Conservation (phyloP, 1,284 basidiomycete genomes). For the Pseudozyma sp. region DNA sequence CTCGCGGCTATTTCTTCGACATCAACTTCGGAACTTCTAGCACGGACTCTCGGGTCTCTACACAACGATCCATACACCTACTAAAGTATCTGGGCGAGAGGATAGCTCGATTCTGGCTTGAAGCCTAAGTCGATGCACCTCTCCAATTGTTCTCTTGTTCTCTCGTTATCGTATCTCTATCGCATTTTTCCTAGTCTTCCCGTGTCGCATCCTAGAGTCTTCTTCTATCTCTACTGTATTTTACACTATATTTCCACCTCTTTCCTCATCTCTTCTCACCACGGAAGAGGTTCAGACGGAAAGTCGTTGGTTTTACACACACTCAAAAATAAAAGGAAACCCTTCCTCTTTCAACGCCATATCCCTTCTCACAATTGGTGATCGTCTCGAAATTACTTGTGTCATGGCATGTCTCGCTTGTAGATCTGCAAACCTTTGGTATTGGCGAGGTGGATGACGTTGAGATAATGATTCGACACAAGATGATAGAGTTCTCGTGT, state of each 20-base stretch:
- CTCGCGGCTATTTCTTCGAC: slow-evolving; percentile 11
- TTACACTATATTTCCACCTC: slow-evolving; percentile 1
- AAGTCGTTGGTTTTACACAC: background rate
- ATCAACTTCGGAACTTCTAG: too few relatives aligned
- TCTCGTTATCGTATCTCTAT: slow-evolving; percentile 11
- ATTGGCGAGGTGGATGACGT: background rate
- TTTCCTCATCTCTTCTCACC: background rate
- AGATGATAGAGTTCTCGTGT: background rate
- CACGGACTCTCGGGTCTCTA: too few relatives aligned
- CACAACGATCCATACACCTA: too few relatives aligned
- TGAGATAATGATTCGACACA: background rate
- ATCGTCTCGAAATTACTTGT: background rate
- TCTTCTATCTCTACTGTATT: slow-evolving; percentile 11
- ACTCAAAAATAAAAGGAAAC: too few relatives aligned
- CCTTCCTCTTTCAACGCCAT: background rate
- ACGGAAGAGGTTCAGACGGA: background rate
- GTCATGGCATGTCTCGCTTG: background rate
- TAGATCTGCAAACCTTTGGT: background rate
- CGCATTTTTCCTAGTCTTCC: background rate
- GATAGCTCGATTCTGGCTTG: background rate
- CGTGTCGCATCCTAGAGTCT: slow-evolving; percentile 4
- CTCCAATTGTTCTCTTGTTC: background rate
- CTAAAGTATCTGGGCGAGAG: background rate
- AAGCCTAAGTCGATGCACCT: background rate
- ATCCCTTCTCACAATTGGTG: background rate